Percentiles rank a stretch among this genome's conserved stretches.
These are phyloP conservation scores for Porodaedalea pini DNA, from an alignment of 1,284 basidiomycete genomes.

Conservation along the genomic window DNA sequence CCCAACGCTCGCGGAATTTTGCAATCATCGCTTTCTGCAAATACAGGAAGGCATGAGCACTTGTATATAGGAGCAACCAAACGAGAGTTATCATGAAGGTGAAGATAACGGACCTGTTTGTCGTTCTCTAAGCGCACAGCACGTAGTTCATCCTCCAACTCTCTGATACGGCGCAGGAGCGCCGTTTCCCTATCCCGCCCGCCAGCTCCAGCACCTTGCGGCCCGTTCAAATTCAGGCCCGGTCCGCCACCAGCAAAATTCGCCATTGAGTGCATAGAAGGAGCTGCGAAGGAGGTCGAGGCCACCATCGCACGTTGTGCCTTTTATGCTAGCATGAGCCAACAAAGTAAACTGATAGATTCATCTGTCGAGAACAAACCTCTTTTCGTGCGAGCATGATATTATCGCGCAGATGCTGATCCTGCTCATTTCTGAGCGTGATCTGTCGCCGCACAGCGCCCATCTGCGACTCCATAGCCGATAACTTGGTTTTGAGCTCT, in stretches of 20 bases:
- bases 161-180: constrained; percentile 61
- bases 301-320: constrained; percentile 74
- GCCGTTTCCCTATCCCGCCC: constrained; percentile 62
- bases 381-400: constrained; percentile 76
- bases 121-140: constrained; percentile 68
- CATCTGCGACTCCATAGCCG: constrained; percentile 52
- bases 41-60: constrained; percentile 19
- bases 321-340: constrained; percentile 34
- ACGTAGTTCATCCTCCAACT: constrained; percentile 77
- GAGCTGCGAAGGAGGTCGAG: constrained; percentile 49
- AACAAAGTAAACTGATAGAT: constrained; percentile 14
- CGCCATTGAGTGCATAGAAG: constrained; percentile 36
- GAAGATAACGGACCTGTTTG: constrained; percentile 62
- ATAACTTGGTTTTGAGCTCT: constrained; percentile 55
- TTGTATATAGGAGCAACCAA: not conserved
- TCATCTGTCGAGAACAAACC: constrained; percentile 36
- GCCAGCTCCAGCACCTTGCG: constrained; percentile 29
- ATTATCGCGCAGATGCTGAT: constrained; percentile 70
- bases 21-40: constrained; percentile 75
- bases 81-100: not conserved
- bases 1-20: constrained; percentile 84
- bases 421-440: constrained; percentile 69
- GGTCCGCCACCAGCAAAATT: constrained; percentile 40
- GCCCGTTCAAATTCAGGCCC: constrained; percentile 50
- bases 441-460: constrained; percentile 57